Percentiles rank a stretch among this genome's conserved stretches.
These are phyloP conservation scores for Lodderomyces theae DNA, from an alignment of 1,139 yeast genomes.

Conservation along the genomic window DNA sequence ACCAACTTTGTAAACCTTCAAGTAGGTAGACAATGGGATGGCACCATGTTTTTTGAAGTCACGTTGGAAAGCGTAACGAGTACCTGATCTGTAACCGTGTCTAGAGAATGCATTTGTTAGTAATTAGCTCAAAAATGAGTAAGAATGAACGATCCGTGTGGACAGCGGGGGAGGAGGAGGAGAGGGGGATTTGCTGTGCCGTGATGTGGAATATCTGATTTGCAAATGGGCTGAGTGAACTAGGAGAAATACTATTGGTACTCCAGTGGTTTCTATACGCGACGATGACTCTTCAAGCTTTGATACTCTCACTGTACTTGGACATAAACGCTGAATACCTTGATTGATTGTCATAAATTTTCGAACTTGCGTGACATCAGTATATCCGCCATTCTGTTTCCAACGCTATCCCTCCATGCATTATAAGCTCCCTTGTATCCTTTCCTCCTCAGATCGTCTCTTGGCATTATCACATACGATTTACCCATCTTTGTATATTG, in stretches of 20 bases:
- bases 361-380: too few species aligned
- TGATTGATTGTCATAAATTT: too few species aligned
- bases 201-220: too few species aligned
- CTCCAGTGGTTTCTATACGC: too few species aligned
- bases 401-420: not conserved
- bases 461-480: slow-evolving; percentile 51
- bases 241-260: too few species aligned
- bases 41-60: slow-evolving; percentile 98
- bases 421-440: not conserved
- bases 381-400: not conserved
- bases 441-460: not conserved
- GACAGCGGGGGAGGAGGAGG: too few species aligned
- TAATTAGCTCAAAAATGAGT: slow-evolving; percentile 5
- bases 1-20: slow-evolving; percentile 97
- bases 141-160: not conserved
- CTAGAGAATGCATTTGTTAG: slow-evolving; percentile 32
- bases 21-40: slow-evolving; percentile 92
- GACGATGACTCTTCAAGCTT: too few species aligned
- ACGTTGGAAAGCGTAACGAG: slow-evolving; percentile 99
- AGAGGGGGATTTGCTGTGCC: too few species aligned
- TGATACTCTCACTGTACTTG: too few species aligned
- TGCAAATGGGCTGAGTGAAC: too few species aligned
- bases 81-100: slow-evolving; percentile 99
- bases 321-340: too few species aligned
- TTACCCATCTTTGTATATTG: slow-evolving; percentile 64